These are phyloP conservation scores for Xylariales sp. DNA, from an alignment of 2,329 filamentous ascomycete species.

Conservation along the genomic window DNA sequence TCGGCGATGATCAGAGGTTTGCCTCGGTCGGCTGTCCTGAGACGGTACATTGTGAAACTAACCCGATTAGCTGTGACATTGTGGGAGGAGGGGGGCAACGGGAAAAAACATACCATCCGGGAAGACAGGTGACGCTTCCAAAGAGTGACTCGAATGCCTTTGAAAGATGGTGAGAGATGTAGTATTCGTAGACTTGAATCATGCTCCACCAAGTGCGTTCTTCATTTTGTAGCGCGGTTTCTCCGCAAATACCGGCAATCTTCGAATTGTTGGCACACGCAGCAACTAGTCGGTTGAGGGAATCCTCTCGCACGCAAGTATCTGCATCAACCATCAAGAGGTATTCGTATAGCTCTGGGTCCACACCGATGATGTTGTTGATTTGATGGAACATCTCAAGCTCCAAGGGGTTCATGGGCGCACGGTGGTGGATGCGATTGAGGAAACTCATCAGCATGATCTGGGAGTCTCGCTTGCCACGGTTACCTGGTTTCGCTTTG, in stretches of 20 bases:
- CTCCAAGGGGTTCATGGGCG: constrained; percentile 95
- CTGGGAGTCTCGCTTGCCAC: constrained; percentile 98
- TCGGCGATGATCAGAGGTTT: constrained; percentile 95
- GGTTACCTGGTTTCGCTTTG: constrained; percentile 94
- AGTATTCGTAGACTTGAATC: constrained; percentile 99
- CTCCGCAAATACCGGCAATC: constrained; percentile 97
- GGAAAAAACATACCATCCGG: constrained; percentile 85
- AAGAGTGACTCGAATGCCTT: constrained; percentile 99
- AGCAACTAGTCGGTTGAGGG: constrained; percentile 90
- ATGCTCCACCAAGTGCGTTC: constrained; percentile 98
- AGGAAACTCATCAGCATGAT: constrained; percentile 97
- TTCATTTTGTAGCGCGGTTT: constrained; percentile 96
- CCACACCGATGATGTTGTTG: constrained; percentile 98
- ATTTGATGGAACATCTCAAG: constrained; percentile 99
- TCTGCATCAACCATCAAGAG: constrained; percentile 98
- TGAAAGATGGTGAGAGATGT: constrained; percentile 95
- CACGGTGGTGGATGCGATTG: constrained; percentile 94
- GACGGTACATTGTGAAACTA: constrained; percentile 99
- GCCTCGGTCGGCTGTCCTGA: constrained; percentile 92
- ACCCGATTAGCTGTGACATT: constrained; percentile 50
- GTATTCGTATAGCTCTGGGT: constrained; percentile 97
- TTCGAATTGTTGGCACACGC: constrained; percentile 93
- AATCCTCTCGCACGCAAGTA: constrained; percentile 92
- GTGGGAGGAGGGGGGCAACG: neutral
- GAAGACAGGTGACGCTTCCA: constrained; percentile 97